A percentile compares a stretch with the other conserved stretches of the same genome.
Evolutionary conservation across 495 filamentous ascomycete genomes (phyloP).

Genomic region (Recurvomyces mirabilis): DNA sequence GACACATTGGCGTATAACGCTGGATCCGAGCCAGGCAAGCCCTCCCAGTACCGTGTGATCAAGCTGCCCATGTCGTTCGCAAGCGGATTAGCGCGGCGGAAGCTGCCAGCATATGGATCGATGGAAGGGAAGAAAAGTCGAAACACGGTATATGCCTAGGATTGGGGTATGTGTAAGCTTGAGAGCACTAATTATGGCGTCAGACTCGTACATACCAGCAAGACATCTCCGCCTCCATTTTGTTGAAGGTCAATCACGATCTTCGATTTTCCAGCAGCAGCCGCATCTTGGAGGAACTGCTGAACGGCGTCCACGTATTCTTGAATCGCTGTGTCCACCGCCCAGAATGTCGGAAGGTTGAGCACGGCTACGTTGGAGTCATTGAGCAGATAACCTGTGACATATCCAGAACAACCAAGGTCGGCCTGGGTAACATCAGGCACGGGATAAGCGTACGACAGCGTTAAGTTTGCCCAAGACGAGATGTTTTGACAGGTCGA

Average conservation of each 20-base stretch:
- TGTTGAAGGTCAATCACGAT: conserved; percentile 43
- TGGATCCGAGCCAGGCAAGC: neutral
- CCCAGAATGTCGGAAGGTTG: too few species aligned
- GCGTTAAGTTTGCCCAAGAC: neutral
- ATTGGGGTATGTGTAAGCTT: too few species aligned
- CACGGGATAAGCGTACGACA: too few species aligned
- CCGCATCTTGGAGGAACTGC: conserved; percentile 34
- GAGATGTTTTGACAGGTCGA: neutral
- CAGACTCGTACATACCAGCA: conserved; percentile 27
- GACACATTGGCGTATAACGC: neutral
- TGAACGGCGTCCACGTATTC: conserved; percentile 32
- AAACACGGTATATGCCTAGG: neutral
- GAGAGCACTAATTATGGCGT: too few species aligned
- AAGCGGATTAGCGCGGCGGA: conserved; percentile 34
- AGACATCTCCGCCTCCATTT: conserved; percentile 42
- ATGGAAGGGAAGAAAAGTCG: conserved; percentile 38
- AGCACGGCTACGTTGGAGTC: too few species aligned
- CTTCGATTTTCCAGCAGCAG: conserved; percentile 31
- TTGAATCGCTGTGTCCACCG: conserved; percentile 24
- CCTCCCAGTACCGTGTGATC: conserved; percentile 31
- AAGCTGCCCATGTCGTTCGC: conserved; percentile 36
- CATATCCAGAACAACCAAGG: too few species aligned
- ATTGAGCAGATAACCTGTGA: too few species aligned
- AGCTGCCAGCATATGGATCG: conserved; percentile 34
- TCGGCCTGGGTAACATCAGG: too few species aligned